phyloP scores from a whole-genome alignment of 2,329 filamentous ascomycete species.

The Ceratocystis cacaofunesta region DNA sequence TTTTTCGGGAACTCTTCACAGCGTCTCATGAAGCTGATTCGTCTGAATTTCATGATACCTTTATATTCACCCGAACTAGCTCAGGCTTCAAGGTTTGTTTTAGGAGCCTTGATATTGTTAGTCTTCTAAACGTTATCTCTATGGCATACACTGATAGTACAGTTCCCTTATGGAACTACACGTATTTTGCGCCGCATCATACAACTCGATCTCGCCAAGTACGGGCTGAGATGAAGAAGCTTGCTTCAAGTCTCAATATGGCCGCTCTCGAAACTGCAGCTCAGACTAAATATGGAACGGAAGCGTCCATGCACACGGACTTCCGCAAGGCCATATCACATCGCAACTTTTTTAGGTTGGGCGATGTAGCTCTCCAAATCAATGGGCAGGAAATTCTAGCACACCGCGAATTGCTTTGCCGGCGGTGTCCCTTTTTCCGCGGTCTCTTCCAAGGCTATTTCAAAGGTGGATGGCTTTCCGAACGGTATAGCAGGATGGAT shows the following conservation, averaged over 20 bases:
- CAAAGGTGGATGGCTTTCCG: constrained; percentile 66
- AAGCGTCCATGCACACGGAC: constrained; percentile 51
- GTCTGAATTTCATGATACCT: constrained; percentile 43
- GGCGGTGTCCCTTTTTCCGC: constrained; percentile 82
- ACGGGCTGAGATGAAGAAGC: constrained; percentile 71
- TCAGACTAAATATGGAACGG: constrained; percentile 54
- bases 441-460: constrained; percentile 82
- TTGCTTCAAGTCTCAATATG: constrained; percentile 60
- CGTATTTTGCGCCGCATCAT: constrained; percentile 47
- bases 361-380: constrained; percentile 66
- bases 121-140: constrained; percentile 62
- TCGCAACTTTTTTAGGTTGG: constrained; percentile 57
- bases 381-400: constrained; percentile 55
- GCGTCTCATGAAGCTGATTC: constrained; percentile 40
- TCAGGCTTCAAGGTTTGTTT: constrained; percentile 29
- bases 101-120: constrained; percentile 55
- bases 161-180: constrained; percentile 77
- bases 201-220: constrained; percentile 65
- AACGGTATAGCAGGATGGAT: constrained; percentile 31
- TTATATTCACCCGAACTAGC: constrained; percentile 34
- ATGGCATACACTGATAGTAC: constrained; percentile 69
- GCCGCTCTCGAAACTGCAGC: constrained; percentile 59
- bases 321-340: constrained; percentile 56
- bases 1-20: constrained; percentile 48
- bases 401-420: constrained; percentile 67